Percentiles rank a stretch among this genome's conserved stretches.
Evolutionary conservation across 495 filamentous ascomycete species (phyloP).

Genomic region (Lasiosphaeria hispida): DNA sequence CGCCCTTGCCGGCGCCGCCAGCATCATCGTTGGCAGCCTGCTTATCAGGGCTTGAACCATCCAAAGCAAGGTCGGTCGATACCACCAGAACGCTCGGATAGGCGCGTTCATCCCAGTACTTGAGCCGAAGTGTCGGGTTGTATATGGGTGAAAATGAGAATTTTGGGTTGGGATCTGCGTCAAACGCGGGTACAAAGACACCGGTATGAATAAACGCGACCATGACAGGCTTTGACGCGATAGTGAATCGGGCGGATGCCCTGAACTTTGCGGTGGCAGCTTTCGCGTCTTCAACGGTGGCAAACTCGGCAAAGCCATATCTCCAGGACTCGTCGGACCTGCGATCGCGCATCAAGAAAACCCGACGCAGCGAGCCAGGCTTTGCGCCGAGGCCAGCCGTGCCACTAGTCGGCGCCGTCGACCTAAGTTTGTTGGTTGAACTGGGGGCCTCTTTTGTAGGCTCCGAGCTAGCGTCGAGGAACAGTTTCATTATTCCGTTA

Average conservation of each 20-base stretch:
- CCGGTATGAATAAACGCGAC: constrained; percentile 82
- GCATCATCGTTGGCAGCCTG: constrained; percentile 31
- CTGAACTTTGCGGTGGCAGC: constrained; percentile 72
- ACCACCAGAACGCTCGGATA: constrained; percentile 68
- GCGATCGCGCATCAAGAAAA: constrained; percentile 76
- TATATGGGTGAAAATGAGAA: constrained; percentile 73
- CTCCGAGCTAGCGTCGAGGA: constrained; percentile 48
- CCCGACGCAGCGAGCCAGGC: constrained; percentile 70
- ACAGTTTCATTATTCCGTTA: constrained; percentile 76
- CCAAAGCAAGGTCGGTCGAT: constrained; percentile 40
- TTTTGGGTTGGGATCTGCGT: constrained; percentile 48
- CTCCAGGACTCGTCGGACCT: constrained; percentile 75
- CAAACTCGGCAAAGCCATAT: constrained; percentile 89
- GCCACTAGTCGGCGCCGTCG: constrained; percentile 71
- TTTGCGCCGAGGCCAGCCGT: constrained; percentile 68
- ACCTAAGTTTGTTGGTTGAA: constrained; percentile 58
- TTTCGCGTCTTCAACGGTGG: constrained; percentile 70
- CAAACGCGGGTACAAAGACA: constrained; percentile 77
- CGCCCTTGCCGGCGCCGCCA: constrained; percentile 9
- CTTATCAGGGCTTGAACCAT: constrained; percentile 37
- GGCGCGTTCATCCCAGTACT: constrained; percentile 82
- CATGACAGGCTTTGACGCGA: constrained; percentile 71
- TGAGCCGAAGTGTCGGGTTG: constrained; percentile 66
- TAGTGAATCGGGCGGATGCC: constrained; percentile 78
- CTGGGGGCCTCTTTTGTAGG: constrained; percentile 37